Percentiles rank a stretch among this genome's conserved stretches.
Evolutionary conservation across 2,329 filamentous ascomycete genomes (phyloP).

Genomic region (Stachybotrys chartarum): DNA sequence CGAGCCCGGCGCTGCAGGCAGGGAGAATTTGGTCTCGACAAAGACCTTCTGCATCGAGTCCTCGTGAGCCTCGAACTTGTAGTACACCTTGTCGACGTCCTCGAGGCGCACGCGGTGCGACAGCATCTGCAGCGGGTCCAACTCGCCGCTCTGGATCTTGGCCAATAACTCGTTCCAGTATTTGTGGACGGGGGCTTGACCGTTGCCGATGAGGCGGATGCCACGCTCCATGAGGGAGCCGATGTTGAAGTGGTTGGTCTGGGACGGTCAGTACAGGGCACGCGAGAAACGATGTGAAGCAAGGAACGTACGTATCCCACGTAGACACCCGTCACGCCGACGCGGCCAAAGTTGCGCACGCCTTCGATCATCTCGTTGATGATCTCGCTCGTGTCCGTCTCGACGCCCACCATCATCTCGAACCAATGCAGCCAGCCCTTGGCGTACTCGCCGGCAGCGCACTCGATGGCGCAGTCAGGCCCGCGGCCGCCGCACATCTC

Average conservation of each 20-base stretch:
- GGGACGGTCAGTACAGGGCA: not conserved
- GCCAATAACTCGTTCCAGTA: conserved; percentile 77
- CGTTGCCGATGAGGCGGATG: conserved; percentile 66
- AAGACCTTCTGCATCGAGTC: conserved; percentile 79
- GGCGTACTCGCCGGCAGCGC: conserved; percentile 52
- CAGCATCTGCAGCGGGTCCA: conserved; percentile 75
- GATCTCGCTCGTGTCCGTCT: conserved; percentile 80
- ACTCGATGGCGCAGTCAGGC: conserved; percentile 68
- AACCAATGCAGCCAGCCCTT: conserved; percentile 55
- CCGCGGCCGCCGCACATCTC: conserved; percentile 66
- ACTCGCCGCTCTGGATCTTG: conserved; percentile 57
- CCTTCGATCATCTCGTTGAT: conserved; percentile 73
- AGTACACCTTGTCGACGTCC: conserved; percentile 61
- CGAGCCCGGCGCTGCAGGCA: conserved; percentile 33
- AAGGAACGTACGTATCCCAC: conserved; percentile 45
- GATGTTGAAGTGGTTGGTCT: conserved; percentile 56
- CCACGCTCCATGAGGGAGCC: conserved; percentile 81
- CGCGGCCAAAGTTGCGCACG: conserved; percentile 65
- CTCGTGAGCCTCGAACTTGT: conserved; percentile 52
- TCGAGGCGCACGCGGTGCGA: conserved; percentile 71
- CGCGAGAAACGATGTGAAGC: not conserved
- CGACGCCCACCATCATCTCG: conserved; percentile 55
- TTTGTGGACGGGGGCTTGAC: conserved; percentile 66
- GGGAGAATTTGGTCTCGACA: conserved; percentile 51
- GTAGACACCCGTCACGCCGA: conserved; percentile 69